Conservation (phyloP, 225 moss, liverwort and hornwort genomes). For the Bryum argenteum region DNA sequence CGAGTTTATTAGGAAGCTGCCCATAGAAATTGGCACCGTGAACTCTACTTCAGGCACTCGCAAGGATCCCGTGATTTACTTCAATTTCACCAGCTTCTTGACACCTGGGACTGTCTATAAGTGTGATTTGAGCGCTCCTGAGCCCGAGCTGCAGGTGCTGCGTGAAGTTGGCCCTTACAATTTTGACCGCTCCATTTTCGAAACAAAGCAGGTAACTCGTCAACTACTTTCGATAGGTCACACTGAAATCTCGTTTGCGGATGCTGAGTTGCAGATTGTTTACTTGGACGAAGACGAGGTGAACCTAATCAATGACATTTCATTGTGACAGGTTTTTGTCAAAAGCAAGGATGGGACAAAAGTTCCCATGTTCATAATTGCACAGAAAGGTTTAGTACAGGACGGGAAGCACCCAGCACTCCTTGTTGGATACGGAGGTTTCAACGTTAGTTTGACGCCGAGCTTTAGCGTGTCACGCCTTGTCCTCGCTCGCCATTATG, state of each 20-base stretch:
- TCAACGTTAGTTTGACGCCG: constrained; percentile 85
- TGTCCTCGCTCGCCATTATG: constrained; percentile 74
- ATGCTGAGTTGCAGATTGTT: background rate
- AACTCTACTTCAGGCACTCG: constrained; percentile 63
- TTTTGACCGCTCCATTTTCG: constrained; percentile 71
- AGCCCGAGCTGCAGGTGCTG: constrained; percentile 53
- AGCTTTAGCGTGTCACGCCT: constrained; percentile 82
- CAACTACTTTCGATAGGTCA: background rate
- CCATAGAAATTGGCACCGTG: constrained; percentile 80
- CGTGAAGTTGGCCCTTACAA: constrained; percentile 64
- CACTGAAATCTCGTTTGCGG: background rate
- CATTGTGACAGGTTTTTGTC: constrained; percentile 63
- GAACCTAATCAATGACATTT: constrained; percentile 5
- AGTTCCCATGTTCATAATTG: constrained; percentile 85
- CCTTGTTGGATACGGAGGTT: constrained; percentile 89
- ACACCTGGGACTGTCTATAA: constrained; percentile 74
- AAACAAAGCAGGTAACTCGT: constrained; percentile 66
- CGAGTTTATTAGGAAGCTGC: constrained; percentile 47
- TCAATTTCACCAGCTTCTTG: constrained; percentile 87
- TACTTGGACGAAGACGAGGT: background rate
- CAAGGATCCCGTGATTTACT: constrained; percentile 65
- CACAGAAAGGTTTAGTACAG: constrained; percentile 51
- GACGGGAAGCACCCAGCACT: constrained; percentile 68
- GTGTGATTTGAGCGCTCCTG: constrained; percentile 55
- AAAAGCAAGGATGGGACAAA: constrained; percentile 74